These are phyloP conservation scores for Entophlyctis helioformis DNA, from an alignment of 192 early-diverging fungal genomes.

Conservation along the genomic window DNA sequence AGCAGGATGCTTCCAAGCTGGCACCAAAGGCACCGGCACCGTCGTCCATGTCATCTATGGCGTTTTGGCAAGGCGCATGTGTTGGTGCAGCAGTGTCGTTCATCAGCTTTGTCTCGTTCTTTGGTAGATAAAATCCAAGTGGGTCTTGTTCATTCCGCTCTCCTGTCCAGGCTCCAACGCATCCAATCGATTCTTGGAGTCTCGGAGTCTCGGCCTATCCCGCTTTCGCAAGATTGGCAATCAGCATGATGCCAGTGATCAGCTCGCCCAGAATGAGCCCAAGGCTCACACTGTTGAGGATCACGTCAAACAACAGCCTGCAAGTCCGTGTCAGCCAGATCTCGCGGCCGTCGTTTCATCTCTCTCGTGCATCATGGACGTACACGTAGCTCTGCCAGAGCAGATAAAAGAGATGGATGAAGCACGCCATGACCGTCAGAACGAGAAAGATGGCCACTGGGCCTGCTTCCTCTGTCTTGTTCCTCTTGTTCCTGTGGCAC, in stretches of 20 bases:
- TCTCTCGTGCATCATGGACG: background rate
- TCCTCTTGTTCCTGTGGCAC: slow-evolving; percentile 18
- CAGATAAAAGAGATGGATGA: slow-evolving; percentile 15
- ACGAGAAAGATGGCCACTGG: slow-evolving; percentile 13
- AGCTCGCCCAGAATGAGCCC: slow-evolving; percentile 3
- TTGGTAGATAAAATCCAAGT: background rate
- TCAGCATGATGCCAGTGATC: slow-evolving; percentile 5
- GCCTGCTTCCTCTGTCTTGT: slow-evolving; percentile 19
- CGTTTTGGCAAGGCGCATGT: background rate
- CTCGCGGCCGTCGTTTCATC: background rate
- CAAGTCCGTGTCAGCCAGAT: background rate
- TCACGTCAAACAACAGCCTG: slow-evolving; percentile 15
- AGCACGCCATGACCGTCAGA: slow-evolving; percentile 5
- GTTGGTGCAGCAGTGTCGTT: background rate
- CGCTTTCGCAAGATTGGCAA: slow-evolving; percentile 1
- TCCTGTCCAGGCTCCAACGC: background rate
- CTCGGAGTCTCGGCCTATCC: too few species aligned
- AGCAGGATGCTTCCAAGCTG: background rate
- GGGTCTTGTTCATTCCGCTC: background rate
- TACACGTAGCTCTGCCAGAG: slow-evolving; percentile 28
- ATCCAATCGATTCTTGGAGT: background rate
- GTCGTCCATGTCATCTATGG: background rate
- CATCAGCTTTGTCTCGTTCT: background rate
- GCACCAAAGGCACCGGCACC: background rate
- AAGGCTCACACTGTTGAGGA: slow-evolving; percentile 2